Percentiles rank a stretch among this genome's conserved stretches.
These are phyloP conservation scores for Nematocida major DNA, from an alignment of 371 early-diverging fungal species.

Conservation along the genomic window DNA sequence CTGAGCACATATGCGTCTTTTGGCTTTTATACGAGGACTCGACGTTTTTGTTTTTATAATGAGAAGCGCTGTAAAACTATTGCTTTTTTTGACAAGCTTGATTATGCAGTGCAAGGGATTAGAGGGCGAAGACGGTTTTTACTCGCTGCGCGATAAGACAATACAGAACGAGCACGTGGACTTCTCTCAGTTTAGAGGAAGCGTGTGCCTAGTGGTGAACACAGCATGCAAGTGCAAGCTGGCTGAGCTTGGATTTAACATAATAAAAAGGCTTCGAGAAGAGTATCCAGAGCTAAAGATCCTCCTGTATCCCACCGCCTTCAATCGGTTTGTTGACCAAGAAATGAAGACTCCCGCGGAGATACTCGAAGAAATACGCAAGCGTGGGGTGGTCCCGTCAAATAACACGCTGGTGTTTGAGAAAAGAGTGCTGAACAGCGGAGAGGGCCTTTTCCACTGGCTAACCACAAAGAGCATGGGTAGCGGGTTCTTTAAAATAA, in stretches of 20 bases:
- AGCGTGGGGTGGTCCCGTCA: slow-evolving; percentile 53
- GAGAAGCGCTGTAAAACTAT: too few species aligned
- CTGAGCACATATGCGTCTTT: too few species aligned
- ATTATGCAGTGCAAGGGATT: not conserved
- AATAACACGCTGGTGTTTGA: slow-evolving; percentile 75
- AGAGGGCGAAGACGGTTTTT: slow-evolving; percentile 15
- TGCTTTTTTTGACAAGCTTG: not conserved
- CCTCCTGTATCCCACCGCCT: slow-evolving; percentile 69
- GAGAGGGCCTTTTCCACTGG: slow-evolving; percentile 70
- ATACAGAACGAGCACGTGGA: slow-evolving; percentile 10
- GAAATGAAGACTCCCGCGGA: slow-evolving; percentile 68
- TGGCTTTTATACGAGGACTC: too few species aligned
- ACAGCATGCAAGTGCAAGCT: slow-evolving; percentile 87
- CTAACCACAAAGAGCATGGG: slow-evolving; percentile 68
- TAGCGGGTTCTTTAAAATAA: slow-evolving; percentile 67
- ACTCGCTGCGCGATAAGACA: slow-evolving; percentile 47
- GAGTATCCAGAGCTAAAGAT: slow-evolving; percentile 70
- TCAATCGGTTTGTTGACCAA: slow-evolving; percentile 77
- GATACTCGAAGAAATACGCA: slow-evolving; percentile 55
- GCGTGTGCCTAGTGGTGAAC: slow-evolving; percentile 71
- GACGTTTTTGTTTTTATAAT: too few species aligned
- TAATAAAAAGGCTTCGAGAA: slow-evolving; percentile 72
- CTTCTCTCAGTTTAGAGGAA: slow-evolving; percentile 51
- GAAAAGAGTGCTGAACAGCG: slow-evolving; percentile 77
- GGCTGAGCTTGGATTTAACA: slow-evolving; percentile 72